Conservation (phyloP, 1,139 yeast genomes). For the Saccharomyces hybrid region DNA sequence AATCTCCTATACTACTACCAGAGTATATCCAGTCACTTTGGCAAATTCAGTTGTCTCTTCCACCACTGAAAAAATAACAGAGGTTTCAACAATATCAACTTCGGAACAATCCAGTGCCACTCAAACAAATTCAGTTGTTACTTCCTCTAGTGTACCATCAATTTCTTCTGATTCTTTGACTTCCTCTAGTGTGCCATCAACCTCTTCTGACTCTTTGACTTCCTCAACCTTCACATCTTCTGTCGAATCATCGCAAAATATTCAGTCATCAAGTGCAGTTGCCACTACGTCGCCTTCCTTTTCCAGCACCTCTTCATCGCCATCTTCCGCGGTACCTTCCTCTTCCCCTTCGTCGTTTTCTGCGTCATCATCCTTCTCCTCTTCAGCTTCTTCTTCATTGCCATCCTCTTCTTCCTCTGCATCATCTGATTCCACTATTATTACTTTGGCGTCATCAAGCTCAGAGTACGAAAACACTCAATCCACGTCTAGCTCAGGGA, state of each 20-base stretch:
- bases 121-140: slow-evolving; percentile 5
- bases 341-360: background rate
- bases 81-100: background rate
- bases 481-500: background rate
- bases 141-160: slow-evolving; percentile 9
- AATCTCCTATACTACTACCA: slow-evolving; percentile 10
- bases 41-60: slow-evolving; percentile 22
- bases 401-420: slow-evolving; percentile 5
- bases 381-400: slow-evolving; percentile 4
- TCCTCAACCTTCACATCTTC: background rate
- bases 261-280: too few relatives aligned
- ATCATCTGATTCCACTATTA: slow-evolving; percentile 1
- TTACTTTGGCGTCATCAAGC: slow-evolving; percentile 3
- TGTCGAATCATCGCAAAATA: too few relatives aligned
- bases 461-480: background rate
- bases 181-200: background rate
- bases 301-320: background rate
- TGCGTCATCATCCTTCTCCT: slow-evolving; percentile 2
- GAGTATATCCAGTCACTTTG: slow-evolving; percentile 19
- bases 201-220: slow-evolving; percentile 2
- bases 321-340: background rate
- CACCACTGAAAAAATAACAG: slow-evolving; percentile 22
- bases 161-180: slow-evolving; percentile 2
- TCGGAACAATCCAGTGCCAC: slow-evolving; percentile 1
- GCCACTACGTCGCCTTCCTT: too few relatives aligned